Conservation (phyloP, 2,329 filamentous ascomycete species). For the Hymenoscyphus linearis region DNA sequence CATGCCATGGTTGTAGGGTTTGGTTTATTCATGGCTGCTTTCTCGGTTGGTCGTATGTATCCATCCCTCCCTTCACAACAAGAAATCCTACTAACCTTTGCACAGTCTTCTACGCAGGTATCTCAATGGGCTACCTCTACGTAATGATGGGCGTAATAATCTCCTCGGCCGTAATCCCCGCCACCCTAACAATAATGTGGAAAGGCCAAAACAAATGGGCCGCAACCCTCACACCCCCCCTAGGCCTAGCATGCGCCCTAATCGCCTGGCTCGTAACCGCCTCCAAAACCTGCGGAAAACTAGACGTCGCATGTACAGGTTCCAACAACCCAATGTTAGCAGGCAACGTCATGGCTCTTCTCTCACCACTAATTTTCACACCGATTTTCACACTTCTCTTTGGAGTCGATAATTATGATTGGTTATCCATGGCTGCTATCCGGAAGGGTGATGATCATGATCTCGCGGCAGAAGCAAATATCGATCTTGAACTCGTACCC, state of each 20-base stretch:
- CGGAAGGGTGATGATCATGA: constrained; percentile 74
- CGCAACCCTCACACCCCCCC: constrained; percentile 61
- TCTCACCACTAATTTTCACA: constrained; percentile 70
- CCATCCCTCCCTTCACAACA: neutral
- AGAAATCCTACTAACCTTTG: neutral
- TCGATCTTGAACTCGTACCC: constrained; percentile 61
- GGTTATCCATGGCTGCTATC: constrained; percentile 75
- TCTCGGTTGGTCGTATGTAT: constrained; percentile 58
- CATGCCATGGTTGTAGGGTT: constrained; percentile 71
- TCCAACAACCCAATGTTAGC: constrained; percentile 85
- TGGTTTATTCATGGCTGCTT: constrained; percentile 69
- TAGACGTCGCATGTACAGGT: constrained; percentile 71
- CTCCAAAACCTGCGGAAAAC: constrained; percentile 59
- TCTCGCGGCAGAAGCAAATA: constrained; percentile 54
- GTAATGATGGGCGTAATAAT: constrained; percentile 91
- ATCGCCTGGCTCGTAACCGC: constrained; percentile 76
- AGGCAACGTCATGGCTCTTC: constrained; percentile 76
- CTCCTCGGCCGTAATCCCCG: constrained; percentile 76
- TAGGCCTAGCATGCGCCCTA: constrained; percentile 64
- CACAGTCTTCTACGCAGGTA: constrained; percentile 46
- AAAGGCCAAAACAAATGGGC: constrained; percentile 71
- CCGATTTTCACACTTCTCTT: constrained; percentile 69
- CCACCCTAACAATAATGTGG: constrained; percentile 77
- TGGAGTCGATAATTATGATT: constrained; percentile 69
- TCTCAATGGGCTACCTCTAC: constrained; percentile 86